Evolutionary conservation across 1,284 basidiomycete species (phyloP), one percentile per base, ranked within the genome.

Genomic region (Ustilago xerochloae): DNA sequence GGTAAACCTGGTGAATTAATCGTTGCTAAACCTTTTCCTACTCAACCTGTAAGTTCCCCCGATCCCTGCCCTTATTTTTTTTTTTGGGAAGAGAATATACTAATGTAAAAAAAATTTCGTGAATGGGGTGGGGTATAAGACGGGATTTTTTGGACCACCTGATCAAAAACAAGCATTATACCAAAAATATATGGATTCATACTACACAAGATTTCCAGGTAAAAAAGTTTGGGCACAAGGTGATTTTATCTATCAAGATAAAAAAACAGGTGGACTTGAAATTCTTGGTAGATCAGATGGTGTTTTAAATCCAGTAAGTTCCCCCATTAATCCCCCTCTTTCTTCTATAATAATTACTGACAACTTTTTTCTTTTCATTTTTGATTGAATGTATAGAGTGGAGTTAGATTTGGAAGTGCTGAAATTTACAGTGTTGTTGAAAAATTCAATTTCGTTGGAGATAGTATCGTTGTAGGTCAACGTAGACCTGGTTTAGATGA

Each of bases 381-480:
- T 30, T 4, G 20, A n/a, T 29, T 35, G 16, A 22, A 12, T 15
- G 13, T 6, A 12, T 35, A 65, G 63, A 69, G 91, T 59, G 92
- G 92, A 8, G 89, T 94, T 59, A 88, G 92, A 16, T 94, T 94
- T 81, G 93, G 93, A 18, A 91, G 91, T 39, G 89, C 90, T 32
- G 93, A 94, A 85, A 88, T 94, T 57, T 94, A 94, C 85, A 90
- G 91, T 73, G 91, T 93, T 49, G 87, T 94, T 33, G 81, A 87
- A 52, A 66, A 74, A 49, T 73, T 72, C 45, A 39, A 43, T 15
- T 80, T 79, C 35, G 71, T 84, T 15, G 77, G 75, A 35, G 82
- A 84, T 57, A 77, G 69, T 38, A 76, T 84, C 26, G 82, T 81
- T 7, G 81, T 84, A 2, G 81, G 82, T 9, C 82, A 73, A 61